Percentiles rank a stretch among this genome's conserved stretches.
Evolutionary conservation across 164 flowering plant species (phyloP).

Genomic region (Annona squamosa): DNA sequence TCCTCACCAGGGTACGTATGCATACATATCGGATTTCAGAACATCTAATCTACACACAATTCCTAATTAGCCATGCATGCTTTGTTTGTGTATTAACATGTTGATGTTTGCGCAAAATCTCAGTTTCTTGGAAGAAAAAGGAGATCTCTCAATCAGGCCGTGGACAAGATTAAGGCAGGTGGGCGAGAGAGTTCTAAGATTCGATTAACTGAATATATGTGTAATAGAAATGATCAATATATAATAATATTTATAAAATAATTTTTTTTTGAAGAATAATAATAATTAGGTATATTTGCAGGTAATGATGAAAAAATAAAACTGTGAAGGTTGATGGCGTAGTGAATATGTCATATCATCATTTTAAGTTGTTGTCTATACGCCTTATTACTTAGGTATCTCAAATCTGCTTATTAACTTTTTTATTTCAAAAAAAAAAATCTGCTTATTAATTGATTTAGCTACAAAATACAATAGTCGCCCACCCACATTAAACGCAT

Average conservation of each 20-base stretch:
- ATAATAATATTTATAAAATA: background rate
- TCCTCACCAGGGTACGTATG: conserved; percentile 33
- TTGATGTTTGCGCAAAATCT: background rate
- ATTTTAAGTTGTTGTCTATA: too few relatives aligned
- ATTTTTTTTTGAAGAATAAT: too few relatives aligned
- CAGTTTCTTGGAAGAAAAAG: conserved; percentile 16
- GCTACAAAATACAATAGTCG: too few relatives aligned
- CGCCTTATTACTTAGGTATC: too few relatives aligned
- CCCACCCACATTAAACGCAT: too few relatives aligned
- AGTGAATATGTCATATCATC: too few relatives aligned
- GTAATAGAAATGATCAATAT: background rate
- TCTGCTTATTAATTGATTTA: too few relatives aligned
- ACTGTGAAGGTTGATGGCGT: too few relatives aligned
- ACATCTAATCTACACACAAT: background rate
- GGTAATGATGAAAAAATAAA: too few relatives aligned
- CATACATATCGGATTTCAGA: background rate
- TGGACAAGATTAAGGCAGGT: conserved; percentile 60
- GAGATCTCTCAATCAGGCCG: conserved; percentile 17
- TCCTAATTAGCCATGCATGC: background rate
- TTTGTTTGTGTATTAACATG: background rate
- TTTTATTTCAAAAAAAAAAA: too few relatives aligned
- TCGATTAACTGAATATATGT: background rate
- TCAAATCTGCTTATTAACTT: too few relatives aligned
- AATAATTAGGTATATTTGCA: too few relatives aligned
- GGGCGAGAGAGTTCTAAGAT: background rate